phyloP scores from a whole-genome alignment of 345 rosid species.

The Acer campestre region DNA sequence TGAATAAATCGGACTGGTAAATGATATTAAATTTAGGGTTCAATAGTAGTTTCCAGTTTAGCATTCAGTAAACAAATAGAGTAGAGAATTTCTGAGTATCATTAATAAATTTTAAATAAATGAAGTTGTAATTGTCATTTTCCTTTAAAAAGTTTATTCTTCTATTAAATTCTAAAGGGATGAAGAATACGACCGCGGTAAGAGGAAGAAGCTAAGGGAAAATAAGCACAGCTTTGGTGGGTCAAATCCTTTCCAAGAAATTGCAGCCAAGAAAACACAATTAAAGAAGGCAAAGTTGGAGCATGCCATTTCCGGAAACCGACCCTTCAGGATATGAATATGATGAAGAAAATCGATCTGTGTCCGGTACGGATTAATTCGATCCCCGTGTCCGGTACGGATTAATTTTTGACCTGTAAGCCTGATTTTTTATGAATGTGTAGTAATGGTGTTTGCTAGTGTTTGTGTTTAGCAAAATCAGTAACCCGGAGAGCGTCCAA shows the following conservation, averaged over 20 bases:
- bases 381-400: neutral
- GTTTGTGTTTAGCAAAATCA: neutral
- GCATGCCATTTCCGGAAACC: conserved; percentile 37
- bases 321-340: conserved; percentile 55
- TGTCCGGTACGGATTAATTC: no score
- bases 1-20: neutral
- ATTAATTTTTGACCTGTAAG: conserved; percentile 26
- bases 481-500: neutral
- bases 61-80: neutral
- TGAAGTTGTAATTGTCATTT: neutral
- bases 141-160: neutral
- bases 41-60: neutral
- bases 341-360: conserved; percentile 8
- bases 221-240: conserved; percentile 49
- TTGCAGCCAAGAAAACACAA: conserved; percentile 49
- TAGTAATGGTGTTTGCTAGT: conserved; percentile 7
- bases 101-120: no score
- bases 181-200: conserved; percentile 93
- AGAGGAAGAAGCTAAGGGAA: conserved; percentile 71
- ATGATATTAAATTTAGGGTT: neutral
- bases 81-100: neutral
- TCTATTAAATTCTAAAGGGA: conserved; percentile 55
- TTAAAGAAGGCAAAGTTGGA: conserved; percentile 42
- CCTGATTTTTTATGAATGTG: conserved; percentile 11
- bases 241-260: conserved; percentile 76